Percentiles rank a stretch among this genome's conserved stretches.
Evolutionary conservation across 768 basidiomycete species (phyloP).

Genomic region (Tricholomella constricta): DNA sequence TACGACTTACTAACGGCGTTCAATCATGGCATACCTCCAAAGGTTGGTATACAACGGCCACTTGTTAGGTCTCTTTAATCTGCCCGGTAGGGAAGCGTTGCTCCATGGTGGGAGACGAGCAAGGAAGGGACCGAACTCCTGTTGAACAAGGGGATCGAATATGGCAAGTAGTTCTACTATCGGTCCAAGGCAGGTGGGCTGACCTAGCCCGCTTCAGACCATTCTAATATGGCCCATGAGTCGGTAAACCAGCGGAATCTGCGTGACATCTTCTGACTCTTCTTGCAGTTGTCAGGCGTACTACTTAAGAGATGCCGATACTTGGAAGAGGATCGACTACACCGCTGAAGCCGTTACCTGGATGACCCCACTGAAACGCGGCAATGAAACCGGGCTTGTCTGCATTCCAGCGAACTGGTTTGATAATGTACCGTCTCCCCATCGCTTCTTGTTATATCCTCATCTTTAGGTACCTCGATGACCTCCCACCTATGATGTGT

Average conservation of each 20-base stretch:
- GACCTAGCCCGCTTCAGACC: not conserved
- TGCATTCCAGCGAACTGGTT: conserved; percentile 74
- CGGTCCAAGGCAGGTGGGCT: not conserved
- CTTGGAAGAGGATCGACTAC: conserved; percentile 76
- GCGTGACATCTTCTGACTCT: conserved; percentile 6
- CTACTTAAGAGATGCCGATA: conserved; percentile 67
- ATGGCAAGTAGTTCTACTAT: conserved; percentile 43
- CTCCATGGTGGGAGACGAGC: conserved; percentile 82
- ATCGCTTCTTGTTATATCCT: not conserved
- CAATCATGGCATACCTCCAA: conserved; percentile 58
- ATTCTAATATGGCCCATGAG: conserved; percentile 19
- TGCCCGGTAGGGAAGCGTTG: conserved; percentile 51
- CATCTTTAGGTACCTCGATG: conserved; percentile 61
- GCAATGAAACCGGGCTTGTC: conserved; percentile 60
- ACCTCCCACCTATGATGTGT: conserved; percentile 75
- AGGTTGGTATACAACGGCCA: conserved; percentile 23
- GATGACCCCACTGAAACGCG: conserved; percentile 74
- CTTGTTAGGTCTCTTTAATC: not conserved
- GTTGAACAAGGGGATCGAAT: conserved; percentile 73
- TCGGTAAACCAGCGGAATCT: conserved; percentile 15
- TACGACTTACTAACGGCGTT: conserved; percentile 66
- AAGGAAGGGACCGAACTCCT: conserved; percentile 65
- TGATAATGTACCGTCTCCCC: not conserved
- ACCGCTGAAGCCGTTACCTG: conserved; percentile 55
- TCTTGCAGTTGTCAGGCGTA: conserved; percentile 56